Conservation (phyloP, 2,329 filamentous ascomycete genomes). For the Polychaeton citri region DNA sequence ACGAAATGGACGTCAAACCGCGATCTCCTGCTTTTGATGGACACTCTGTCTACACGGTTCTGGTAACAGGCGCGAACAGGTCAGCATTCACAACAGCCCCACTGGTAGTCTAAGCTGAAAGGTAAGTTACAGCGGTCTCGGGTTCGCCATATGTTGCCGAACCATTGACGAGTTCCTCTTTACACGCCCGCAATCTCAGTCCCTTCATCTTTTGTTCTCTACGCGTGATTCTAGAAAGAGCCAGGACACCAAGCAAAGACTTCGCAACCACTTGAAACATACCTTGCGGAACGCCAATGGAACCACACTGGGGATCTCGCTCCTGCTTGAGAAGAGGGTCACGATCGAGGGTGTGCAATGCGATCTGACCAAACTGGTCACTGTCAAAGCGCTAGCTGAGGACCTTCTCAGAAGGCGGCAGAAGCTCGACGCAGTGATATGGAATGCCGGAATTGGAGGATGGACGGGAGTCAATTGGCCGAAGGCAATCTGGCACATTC, state of each 20-base stretch:
- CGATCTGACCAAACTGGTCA: constrained; percentile 43
- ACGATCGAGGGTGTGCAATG: constrained; percentile 43
- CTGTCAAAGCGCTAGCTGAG: constrained; percentile 40
- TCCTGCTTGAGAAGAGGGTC: constrained; percentile 30
- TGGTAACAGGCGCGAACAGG: constrained; percentile 83
- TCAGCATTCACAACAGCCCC: constrained; percentile 24
- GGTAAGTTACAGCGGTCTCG: constrained; percentile 55
- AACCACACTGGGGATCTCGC: constrained; percentile 24
- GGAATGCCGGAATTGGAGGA: constrained; percentile 81
- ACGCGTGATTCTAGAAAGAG: constrained; percentile 67
- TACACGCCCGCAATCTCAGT: constrained; percentile 50
- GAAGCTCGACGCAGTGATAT: constrained; percentile 63
- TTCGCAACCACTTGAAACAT: constrained; percentile 49
- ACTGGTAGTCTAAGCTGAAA: constrained; percentile 2
- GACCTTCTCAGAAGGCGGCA: constrained; percentile 45
- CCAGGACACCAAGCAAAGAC: constrained; percentile 27
- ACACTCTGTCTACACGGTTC: constrained; percentile 33
- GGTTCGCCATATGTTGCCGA: constrained; percentile 69
- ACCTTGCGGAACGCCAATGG: constrained; percentile 24
- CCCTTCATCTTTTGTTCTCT: constrained; percentile 69
- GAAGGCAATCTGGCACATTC: constrained; percentile 39
- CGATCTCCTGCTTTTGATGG: background rate
- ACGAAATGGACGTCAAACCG: background rate
- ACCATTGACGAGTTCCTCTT: constrained; percentile 81
- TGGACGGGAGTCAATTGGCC: constrained; percentile 70